Conservation (phyloP, 805 yeast genomes). For the Komagataella mondaviorum region DNA sequence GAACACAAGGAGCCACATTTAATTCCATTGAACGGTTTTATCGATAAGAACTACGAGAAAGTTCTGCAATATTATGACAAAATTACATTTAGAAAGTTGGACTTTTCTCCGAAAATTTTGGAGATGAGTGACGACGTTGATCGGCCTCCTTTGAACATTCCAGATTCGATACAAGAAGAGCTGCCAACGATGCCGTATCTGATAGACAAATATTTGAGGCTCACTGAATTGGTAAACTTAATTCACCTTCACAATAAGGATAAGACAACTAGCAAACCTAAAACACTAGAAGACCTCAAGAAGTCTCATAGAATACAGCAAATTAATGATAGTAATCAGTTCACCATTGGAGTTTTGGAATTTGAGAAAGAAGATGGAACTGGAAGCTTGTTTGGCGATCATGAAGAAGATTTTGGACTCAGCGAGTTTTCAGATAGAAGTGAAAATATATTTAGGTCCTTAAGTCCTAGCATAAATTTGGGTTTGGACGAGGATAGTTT, state of each 20-base stretch:
- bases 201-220: conserved; percentile 50
- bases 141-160: conserved; percentile 42
- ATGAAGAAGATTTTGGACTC: conserved; percentile 44
- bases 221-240: conserved; percentile 42
- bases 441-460: conserved; percentile 1
- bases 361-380: conserved; percentile 15
- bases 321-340: conserved; percentile 6
- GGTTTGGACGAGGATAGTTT: conserved; percentile 7
- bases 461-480: background rate
- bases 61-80: conserved; percentile 58
- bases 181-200: conserved; percentile 57
- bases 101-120: conserved; percentile 37
- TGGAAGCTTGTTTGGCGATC: conserved; percentile 22
- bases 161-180: conserved; percentile 38
- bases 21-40: conserved; percentile 53
- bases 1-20: conserved; percentile 80
- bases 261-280: conserved; percentile 7
- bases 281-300: conserved; percentile 7
- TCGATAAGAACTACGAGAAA: conserved; percentile 41
- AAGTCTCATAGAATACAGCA: background rate
- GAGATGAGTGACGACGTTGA: conserved; percentile 39
- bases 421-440: conserved; percentile 41
- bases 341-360: conserved; percentile 17
- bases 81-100: conserved; percentile 57
- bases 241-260: conserved; percentile 16